A percentile compares a stretch with the other conserved stretches of the same genome.
These are phyloP conservation scores for Populus simonii DNA, from an alignment of 345 rosid species.

Conservation along the genomic window DNA sequence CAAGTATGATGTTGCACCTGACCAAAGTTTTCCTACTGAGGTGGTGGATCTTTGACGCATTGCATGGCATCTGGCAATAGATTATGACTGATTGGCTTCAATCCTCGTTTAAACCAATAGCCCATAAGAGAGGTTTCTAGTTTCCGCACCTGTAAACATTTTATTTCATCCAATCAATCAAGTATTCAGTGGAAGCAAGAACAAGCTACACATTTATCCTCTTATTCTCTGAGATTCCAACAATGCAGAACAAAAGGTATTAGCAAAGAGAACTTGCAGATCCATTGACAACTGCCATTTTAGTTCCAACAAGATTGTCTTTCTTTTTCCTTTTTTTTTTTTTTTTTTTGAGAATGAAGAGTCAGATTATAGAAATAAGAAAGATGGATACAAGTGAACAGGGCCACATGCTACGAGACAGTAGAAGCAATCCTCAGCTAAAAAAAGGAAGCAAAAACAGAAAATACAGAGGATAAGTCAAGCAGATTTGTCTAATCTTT, in stretches of 20 bases:
- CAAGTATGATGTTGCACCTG: slow-evolving; percentile 10
- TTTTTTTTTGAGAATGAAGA: background rate
- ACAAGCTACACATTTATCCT: background rate
- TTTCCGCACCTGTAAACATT: slow-evolving; percentile 71
- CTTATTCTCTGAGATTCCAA: background rate
- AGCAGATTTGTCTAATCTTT: background rate
- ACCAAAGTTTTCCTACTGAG: slow-evolving; percentile 28
- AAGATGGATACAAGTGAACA: background rate
- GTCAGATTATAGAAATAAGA: background rate
- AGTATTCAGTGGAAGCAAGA: background rate
- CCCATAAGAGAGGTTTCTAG: slow-evolving; percentile 59
- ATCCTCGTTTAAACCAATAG: slow-evolving; percentile 60
- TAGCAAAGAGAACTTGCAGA: background rate
- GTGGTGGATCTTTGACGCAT: slow-evolving; percentile 57
- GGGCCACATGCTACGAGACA: background rate
- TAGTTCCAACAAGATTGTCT: background rate
- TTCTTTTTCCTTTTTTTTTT: background rate
- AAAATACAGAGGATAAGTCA: background rate
- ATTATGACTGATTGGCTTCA: slow-evolving; percentile 59
- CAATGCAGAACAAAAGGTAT: background rate
- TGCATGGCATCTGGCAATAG: slow-evolving; percentile 55
- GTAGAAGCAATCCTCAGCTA: background rate
- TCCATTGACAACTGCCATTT: background rate
- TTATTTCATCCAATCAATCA: slow-evolving; percentile 5
- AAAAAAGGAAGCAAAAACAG: background rate